Base-by-base conservation (phyloP, 179 eudicot species). In the Nepenthes alata region DNA sequence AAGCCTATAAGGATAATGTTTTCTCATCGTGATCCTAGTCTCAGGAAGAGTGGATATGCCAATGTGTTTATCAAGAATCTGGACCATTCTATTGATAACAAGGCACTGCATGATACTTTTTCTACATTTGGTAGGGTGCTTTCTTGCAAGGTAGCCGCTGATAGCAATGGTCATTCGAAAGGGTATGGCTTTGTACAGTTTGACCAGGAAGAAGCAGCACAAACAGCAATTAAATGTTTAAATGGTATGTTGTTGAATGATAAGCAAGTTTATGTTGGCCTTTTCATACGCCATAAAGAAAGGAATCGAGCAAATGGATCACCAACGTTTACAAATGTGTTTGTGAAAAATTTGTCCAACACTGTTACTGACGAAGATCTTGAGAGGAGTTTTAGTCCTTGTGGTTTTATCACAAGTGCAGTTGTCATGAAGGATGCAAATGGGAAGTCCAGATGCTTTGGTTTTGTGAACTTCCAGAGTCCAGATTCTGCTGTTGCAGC, bases 111-210 rank as follows among this genome's bases (percentile, higher is more conserved):
- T 10, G 86, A 84, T 6, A 82, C 78, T 2, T 87, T 87, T 67
- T 50, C 83, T 45, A 55, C 80, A 38, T 87, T 84, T 68, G 95
- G 90, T 3, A 68, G 73, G 2, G 73, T 87, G 2, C 81, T 84
- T 13, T 87, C 90, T 12, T 87, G 88, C 78, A 87, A 82, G 75
- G 76, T 87, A 35, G 95, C 81, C 3, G 37, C 61, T 14, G 82
- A 84, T 72, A 13, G 15, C 57, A 68, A 37, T 59, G 90, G 87
- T 35, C 78, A 73, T 50, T 80, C 89, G 2, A 84, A 66, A 68
- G 95, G 95, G 1, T 80, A 81, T 62, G 95, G 87, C 6, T 86
- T 74, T 61, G 87, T 82, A 36, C 89, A 86, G 62, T 82, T 66
- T 75, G 87, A 84, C 0, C 64, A 64, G 34, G 81, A 81, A 35